Evolutionary conservation across 768 basidiomycete genomes (phyloP).

Genomic region (Sutorius australiensis): DNA sequence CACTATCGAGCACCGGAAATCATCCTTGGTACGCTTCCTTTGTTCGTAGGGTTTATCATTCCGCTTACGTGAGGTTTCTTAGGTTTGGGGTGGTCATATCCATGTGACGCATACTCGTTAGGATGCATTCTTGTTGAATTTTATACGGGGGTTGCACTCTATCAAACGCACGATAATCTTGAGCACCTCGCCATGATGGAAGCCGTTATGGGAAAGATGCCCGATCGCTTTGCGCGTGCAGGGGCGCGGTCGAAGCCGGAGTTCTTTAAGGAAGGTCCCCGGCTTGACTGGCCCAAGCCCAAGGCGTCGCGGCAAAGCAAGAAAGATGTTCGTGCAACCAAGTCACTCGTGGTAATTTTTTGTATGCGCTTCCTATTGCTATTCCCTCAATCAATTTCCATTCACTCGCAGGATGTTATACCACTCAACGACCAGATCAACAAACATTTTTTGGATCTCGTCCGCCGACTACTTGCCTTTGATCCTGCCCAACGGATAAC

Average conservation of each 20-base stretch:
- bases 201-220: conserved; percentile 98
- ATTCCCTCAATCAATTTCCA: conserved; percentile 7
- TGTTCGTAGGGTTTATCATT: conserved; percentile 13
- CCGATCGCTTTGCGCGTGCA: conserved; percentile 73
- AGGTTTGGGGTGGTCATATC: conserved; percentile 98
- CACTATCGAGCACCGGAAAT: conserved; percentile 99
- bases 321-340: conserved; percentile 89
- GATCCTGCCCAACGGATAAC: conserved; percentile 87
- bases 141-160: conserved; percentile 95
- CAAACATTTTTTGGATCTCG: conserved; percentile 81
- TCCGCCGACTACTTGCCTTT: conserved; percentile 82
- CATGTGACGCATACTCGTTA: conserved; percentile 97
- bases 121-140: conserved; percentile 99
- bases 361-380: background rate
- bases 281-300: conserved; percentile 90
- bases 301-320: conserved; percentile 85
- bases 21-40: conserved; percentile 74
- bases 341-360: conserved; percentile 63
- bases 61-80: conserved; percentile 6
- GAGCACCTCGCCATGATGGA: conserved; percentile 99
- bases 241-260: conserved; percentile 83
- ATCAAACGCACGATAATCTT: conserved; percentile 98
- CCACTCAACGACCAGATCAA: conserved; percentile 71
- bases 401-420: conserved; percentile 68
- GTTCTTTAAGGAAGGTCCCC: conserved; percentile 83